These are phyloP conservation scores for Lactifluus volemus DNA, from an alignment of 768 basidiomycete species.

Conservation along the genomic window DNA sequence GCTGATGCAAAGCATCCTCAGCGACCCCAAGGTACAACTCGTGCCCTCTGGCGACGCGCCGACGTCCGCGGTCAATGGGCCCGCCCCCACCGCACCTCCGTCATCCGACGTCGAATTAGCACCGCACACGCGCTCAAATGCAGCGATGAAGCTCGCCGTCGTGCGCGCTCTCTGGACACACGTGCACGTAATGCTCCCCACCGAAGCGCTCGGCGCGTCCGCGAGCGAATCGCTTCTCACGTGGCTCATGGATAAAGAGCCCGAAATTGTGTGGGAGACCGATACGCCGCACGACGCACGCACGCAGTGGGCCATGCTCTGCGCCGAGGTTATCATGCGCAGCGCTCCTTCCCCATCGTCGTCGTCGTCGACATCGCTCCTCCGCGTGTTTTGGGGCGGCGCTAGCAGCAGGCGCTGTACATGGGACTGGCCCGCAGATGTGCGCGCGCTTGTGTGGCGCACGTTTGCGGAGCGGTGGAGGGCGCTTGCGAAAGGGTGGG, in stretches of 20 bases:
- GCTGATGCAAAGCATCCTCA: slow-evolving; percentile 14
- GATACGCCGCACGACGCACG: slow-evolving; percentile 38
- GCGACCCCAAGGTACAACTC: slow-evolving; percentile 11
- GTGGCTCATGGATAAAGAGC: slow-evolving; percentile 41
- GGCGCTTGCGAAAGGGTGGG: slow-evolving; percentile 38
- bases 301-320: slow-evolving; percentile 50
- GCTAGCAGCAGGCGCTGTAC: slow-evolving; percentile 17
- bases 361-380: slow-evolving; percentile 26
- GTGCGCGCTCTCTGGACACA: slow-evolving; percentile 51
- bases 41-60: slow-evolving; percentile 7
- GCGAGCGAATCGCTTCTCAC: slow-evolving; percentile 37
- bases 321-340: slow-evolving; percentile 42
- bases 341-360: slow-evolving; percentile 23
- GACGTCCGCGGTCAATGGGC: background rate
- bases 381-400: slow-evolving; percentile 30
- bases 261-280: slow-evolving; percentile 36
- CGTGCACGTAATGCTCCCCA: slow-evolving; percentile 36
- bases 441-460: slow-evolving; percentile 49
- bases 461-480: slow-evolving; percentile 50
- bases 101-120: slow-evolving; percentile 4
- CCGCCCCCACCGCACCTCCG: background rate
- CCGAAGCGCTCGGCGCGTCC: slow-evolving; percentile 33
- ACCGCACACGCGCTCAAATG: slow-evolving; percentile 29
- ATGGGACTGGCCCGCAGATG: slow-evolving; percentile 34
- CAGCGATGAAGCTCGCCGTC: slow-evolving; percentile 47